Evolutionary conservation across 805 yeast genomes (phyloP).

Genomic region (Nakazawaea pomicola): DNA sequence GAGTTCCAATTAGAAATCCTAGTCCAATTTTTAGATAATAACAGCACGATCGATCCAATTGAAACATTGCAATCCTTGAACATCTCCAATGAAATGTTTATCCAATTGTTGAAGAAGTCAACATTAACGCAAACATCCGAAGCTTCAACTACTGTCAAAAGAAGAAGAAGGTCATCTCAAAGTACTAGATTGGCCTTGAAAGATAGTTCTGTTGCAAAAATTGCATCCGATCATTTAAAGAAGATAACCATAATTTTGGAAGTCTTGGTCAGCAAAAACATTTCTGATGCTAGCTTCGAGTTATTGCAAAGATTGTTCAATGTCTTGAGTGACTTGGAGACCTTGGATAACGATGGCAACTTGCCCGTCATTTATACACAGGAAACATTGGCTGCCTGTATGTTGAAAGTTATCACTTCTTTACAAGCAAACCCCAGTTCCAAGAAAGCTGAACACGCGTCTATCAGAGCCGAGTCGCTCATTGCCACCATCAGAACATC

Average conservation of each 20-base stretch:
- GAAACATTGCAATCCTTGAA: conserved; percentile 49
- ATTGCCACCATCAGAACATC: conserved; percentile 89
- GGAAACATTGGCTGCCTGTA: conserved; percentile 83
- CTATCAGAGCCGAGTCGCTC: conserved; percentile 82
- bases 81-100: conserved; percentile 52
- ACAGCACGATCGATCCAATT: conserved; percentile 42
- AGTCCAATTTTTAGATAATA: conserved; percentile 50
- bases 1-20: conserved; percentile 57
- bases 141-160: conserved; percentile 39
- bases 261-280: conserved; percentile 33
- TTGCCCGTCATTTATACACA: conserved; percentile 88
- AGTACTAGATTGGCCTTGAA: conserved; percentile 72
- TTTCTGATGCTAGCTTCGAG: conserved; percentile 25
- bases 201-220: conserved; percentile 60
- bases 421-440: conserved; percentile 36
- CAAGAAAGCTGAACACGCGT: conserved; percentile 48
- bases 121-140: conserved; percentile 30
- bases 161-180: conserved; percentile 81
- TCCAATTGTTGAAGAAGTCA: conserved; percentile 49
- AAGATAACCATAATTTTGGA: conserved; percentile 78
- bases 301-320: conserved; percentile 43
- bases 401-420: conserved; percentile 61
- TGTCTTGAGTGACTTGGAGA: conserved; percentile 68
- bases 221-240: conserved; percentile 75
- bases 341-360: conserved; percentile 86